Evolutionary conservation across 441 rosid genomes (phyloP).

Genomic region (Croton laevigatus): DNA sequence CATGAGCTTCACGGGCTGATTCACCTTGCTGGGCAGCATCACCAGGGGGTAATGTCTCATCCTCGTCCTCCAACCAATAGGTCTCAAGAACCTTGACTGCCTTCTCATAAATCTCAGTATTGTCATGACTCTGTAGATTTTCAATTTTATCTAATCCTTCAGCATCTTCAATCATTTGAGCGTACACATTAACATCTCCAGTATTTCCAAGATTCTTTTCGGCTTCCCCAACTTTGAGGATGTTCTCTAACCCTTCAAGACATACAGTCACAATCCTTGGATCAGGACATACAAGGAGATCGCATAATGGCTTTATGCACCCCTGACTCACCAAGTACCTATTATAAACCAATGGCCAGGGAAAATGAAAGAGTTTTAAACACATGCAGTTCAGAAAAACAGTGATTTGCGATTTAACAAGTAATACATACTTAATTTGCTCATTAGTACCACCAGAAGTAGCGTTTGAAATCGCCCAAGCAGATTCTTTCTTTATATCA

Average conservation of each 20-base stretch:
- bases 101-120: conserved; percentile 62
- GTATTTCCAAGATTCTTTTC: conserved; percentile 50
- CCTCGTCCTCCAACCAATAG: conserved; percentile 78
- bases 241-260: conserved; percentile 77
- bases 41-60: conserved; percentile 53
- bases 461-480: conserved; percentile 80
- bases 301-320: conserved; percentile 75
- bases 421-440: conserved; percentile 57
- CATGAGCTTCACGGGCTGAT: too few relatives aligned
- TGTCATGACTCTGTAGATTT: conserved; percentile 68
- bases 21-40: conserved; percentile 43
- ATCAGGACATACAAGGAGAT: conserved; percentile 75
- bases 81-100: conserved; percentile 70
- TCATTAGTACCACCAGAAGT: conserved; percentile 80
- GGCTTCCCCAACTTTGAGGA: conserved; percentile 74
- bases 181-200: conserved; percentile 50
- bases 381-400: not conserved
- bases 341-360: not conserved
- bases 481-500: conserved; percentile 76
- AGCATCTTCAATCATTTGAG: conserved; percentile 74
- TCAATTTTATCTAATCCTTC: conserved; percentile 73
- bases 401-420: not conserved
- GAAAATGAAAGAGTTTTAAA: not conserved
- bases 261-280: conserved; percentile 80
- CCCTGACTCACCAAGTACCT: conserved; percentile 64